Conservation (phyloP, 164 flowering plant species). For the Aristolochia californica region DNA sequence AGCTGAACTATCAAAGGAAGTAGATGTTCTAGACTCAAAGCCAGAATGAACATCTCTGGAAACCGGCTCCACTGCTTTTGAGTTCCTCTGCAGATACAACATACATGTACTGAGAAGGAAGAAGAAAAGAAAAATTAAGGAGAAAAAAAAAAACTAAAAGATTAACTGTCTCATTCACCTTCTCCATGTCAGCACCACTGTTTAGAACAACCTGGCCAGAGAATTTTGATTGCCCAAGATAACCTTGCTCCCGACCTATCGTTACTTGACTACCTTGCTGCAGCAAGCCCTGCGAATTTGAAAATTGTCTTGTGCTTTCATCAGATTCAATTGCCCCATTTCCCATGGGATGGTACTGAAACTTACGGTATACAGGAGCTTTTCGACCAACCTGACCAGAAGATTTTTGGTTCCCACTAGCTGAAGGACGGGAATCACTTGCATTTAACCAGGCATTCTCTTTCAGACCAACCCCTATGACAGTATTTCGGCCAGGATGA, state of each 20-base stretch:
- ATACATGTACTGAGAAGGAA: slow-evolving; percentile 22
- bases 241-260: slow-evolving; percentile 22
- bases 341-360: slow-evolving; percentile 97
- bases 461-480: slow-evolving; percentile 20
- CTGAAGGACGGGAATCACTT: slow-evolving; percentile 17
- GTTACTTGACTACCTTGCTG: slow-evolving; percentile 28
- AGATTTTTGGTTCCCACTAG: slow-evolving; percentile 39
- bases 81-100: slow-evolving; percentile 30
- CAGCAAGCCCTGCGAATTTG: slow-evolving; percentile 20
- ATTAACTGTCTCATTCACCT: slow-evolving; percentile 38
- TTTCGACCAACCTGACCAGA: slow-evolving; percentile 25
- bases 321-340: slow-evolving; percentile 44
- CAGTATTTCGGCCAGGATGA: slow-evolving; percentile 16
- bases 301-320: slow-evolving; percentile 22
- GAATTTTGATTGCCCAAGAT: slow-evolving; percentile 32
- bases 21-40: slow-evolving; percentile 16
- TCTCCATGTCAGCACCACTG: slow-evolving; percentile 29
- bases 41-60: slow-evolving; percentile 26
- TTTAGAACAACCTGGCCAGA: slow-evolving; percentile 21
- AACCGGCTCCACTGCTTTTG: slow-evolving; percentile 23
- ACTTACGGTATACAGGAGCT: slow-evolving; percentile 31
- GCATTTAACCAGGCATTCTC: slow-evolving; percentile 26
- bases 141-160: neutral
- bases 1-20: slow-evolving; percentile 30
- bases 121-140: neutral